A percentile compares a stretch with the other conserved stretches of the same genome.
These are phyloP conservation scores for Solanum gandarillasii DNA, from an alignment of 257 asterid genomes.

Conservation along the genomic window DNA sequence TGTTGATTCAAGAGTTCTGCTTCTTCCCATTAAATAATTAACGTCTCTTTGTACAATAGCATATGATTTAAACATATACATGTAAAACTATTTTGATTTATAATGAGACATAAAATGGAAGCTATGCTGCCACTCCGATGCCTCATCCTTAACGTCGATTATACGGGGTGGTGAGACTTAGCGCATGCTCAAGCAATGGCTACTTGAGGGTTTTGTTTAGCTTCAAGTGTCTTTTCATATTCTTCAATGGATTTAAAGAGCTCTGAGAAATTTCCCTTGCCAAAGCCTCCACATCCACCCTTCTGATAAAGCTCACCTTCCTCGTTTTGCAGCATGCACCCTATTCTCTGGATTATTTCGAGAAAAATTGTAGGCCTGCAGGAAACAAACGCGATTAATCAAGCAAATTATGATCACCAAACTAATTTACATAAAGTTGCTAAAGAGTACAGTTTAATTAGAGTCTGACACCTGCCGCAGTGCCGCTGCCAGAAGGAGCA, in stretches of 20 bases:
- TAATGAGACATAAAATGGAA: background rate
- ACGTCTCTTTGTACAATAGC: background rate
- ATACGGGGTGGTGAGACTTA: background rate
- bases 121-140: background rate
- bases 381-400: background rate
- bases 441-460: background rate
- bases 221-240: constrained; percentile 79
- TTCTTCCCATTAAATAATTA: background rate
- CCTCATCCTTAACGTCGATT: background rate
- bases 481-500: background rate
- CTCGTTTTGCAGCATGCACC: background rate
- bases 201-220: constrained; percentile 16
- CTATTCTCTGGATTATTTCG: background rate
- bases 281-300: constrained; percentile 96
- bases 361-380: background rate
- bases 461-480: background rate
- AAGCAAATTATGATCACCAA: background rate
- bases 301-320: constrained; percentile 61
- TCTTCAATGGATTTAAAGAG: constrained; percentile 87
- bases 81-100: background rate
- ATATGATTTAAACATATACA: background rate
- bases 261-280: constrained; percentile 90
- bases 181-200: background rate
- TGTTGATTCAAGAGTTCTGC: background rate
- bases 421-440: background rate